phyloP scores from a whole-genome alignment of 2,329 filamentous ascomycete genomes.

The Zasmidium citrigriseum region DNA sequence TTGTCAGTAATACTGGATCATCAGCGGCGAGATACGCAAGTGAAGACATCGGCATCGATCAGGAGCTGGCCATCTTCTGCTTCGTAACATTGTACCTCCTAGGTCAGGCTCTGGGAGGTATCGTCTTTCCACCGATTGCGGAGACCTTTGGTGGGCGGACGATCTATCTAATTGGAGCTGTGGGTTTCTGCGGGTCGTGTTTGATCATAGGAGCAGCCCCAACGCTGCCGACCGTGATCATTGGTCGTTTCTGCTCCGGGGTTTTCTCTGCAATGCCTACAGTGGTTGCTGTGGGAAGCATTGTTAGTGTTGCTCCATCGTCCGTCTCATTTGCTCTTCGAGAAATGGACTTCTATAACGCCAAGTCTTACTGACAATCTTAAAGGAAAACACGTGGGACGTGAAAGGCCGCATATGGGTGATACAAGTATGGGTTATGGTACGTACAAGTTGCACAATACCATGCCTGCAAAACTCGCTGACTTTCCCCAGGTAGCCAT shows the following conservation, averaged over 20 bases:
- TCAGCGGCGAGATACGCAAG: conserved; percentile 8
- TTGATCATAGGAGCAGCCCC: conserved; percentile 41
- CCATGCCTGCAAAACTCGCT: no score
- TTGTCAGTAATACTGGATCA: conserved; percentile 17
- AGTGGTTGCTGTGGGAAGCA: no score
- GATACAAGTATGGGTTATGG: no score
- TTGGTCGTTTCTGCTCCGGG: conserved; percentile 47
- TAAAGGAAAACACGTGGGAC: no score
- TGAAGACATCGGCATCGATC: background rate
- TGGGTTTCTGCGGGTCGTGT: conserved; percentile 36
- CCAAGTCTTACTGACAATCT: conserved; percentile 50
- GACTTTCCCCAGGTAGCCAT: no score
- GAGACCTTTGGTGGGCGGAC: conserved; percentile 40
- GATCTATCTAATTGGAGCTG: conserved; percentile 40
- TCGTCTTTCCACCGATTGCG: conserved; percentile 42
- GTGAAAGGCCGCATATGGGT: no score
- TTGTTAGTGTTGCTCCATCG: no score
- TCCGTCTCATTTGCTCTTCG: no score
- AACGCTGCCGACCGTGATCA: conserved; percentile 37
- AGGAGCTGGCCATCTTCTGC: conserved; percentile 2
- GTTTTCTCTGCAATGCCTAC: conserved; percentile 49
- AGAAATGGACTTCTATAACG: no score
- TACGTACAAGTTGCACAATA: no score
- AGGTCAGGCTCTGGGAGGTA: conserved; percentile 38
- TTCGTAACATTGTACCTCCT: conserved; percentile 8